phyloP scores from a whole-genome alignment of 371 early-diverging fungal genomes.

The Apophysomyces variabilis region DNA sequence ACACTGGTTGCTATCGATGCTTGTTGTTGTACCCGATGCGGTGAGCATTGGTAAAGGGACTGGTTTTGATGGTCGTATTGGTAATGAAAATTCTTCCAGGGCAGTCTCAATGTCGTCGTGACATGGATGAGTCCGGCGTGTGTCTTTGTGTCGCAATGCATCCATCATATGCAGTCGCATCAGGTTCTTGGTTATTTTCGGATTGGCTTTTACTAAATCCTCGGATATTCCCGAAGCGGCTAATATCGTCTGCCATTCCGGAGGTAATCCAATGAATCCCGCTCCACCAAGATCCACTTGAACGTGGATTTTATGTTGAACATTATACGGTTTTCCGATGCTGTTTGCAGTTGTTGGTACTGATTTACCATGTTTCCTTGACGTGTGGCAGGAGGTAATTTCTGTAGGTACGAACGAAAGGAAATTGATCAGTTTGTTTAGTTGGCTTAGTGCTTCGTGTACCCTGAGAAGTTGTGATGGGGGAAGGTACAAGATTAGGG shows the following conservation, averaged over 20 bases:
- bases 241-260: conserved; percentile 44
- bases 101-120: conserved; percentile 18
- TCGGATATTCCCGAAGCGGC: conserved; percentile 46
- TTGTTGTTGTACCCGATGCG: conserved; percentile 11
- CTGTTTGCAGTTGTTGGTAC: conserved; percentile 12
- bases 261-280: conserved; percentile 50
- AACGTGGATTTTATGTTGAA: conserved; percentile 56
- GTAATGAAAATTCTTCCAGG: conserved; percentile 28
- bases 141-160: conserved; percentile 33
- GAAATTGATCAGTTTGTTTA: background rate
- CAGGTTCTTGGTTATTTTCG: conserved; percentile 52
- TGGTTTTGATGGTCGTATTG: conserved; percentile 43
- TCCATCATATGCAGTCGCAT: conserved; percentile 62
- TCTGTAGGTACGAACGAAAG: conserved; percentile 1
- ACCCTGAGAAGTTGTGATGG: conserved; percentile 15
- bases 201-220: conserved; percentile 57
- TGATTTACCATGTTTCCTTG: conserved; percentile 5
- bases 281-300: conserved; percentile 40
- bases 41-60: conserved; percentile 24
- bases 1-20: conserved; percentile 8
- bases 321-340: conserved; percentile 57
- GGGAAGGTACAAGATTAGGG: conserved; percentile 56
- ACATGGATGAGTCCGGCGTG: conserved; percentile 9
- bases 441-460: background rate
- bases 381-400: conserved; percentile 3